These are phyloP conservation scores for Lentinula lateritia DNA, from an alignment of 768 basidiomycete genomes.

Conservation along the genomic window DNA sequence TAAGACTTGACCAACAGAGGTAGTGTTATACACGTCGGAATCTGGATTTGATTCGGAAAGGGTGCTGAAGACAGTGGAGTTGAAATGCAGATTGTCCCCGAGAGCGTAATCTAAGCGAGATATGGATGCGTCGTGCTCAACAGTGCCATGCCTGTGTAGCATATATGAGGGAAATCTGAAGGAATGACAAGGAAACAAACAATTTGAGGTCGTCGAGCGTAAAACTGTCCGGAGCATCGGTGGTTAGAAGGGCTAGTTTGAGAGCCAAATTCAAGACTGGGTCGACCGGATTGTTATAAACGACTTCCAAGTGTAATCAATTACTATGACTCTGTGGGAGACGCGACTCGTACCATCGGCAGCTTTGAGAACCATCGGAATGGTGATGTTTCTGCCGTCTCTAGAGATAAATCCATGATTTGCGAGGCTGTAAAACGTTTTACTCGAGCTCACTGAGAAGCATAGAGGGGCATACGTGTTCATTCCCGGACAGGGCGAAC, in stretches of 20 bases:
- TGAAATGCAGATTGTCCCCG: slow-evolving; percentile 4
- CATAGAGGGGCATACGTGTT: slow-evolving; percentile 8
- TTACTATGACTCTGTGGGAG: neutral
- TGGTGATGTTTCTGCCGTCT: slow-evolving; percentile 10
- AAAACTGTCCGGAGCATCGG: slow-evolving; percentile 13
- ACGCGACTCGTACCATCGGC: neutral
- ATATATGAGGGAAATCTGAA: neutral
- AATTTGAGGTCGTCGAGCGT: slow-evolving; percentile 14
- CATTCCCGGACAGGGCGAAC: slow-evolving; percentile 12
- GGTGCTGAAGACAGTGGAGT: neutral
- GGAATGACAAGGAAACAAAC: neutral
- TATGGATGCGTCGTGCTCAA: slow-evolving; percentile 7
- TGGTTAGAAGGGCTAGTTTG: slow-evolving; percentile 13
- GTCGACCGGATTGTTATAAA: slow-evolving; percentile 12
- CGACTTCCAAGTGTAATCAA: neutral
- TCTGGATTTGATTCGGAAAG: slow-evolving; percentile 7
- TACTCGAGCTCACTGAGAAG: neutral
- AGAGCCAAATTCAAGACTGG: slow-evolving; percentile 9
- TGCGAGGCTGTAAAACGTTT: slow-evolving; percentile 1
- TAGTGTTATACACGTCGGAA: slow-evolving; percentile 9
- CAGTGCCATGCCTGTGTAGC: neutral
- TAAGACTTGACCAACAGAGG: slow-evolving; percentile 5
- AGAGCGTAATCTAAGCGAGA: slow-evolving; percentile 6
- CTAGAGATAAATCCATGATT: slow-evolving; percentile 7
- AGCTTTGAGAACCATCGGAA: neutral